Percentiles rank a stretch among this genome's conserved stretches.
These are phyloP conservation scores for Podaxis mareebaensis DNA, from an alignment of 768 basidiomycete genomes.

Conservation along the genomic window DNA sequence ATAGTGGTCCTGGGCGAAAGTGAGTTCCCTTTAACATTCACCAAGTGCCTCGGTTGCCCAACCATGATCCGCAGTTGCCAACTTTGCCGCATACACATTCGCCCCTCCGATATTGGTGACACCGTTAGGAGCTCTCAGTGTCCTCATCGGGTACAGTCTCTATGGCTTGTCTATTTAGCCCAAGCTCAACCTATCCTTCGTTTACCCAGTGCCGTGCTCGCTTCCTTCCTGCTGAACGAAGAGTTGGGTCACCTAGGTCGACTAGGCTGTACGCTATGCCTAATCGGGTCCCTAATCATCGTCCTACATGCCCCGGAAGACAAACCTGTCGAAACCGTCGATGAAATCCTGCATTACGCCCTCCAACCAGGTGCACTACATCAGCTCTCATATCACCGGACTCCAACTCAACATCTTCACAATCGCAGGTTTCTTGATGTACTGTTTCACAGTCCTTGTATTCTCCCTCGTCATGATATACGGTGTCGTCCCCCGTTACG, in stretches of 20 bases:
- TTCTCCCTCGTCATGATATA: slow-evolving; percentile 89
- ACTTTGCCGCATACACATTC: slow-evolving; percentile 97
- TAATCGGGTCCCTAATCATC: slow-evolving; percentile 90
- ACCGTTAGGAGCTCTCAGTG: slow-evolving; percentile 94
- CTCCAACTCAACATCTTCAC: not conserved
- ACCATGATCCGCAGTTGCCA: slow-evolving; percentile 53
- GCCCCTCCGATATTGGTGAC: slow-evolving; percentile 99
- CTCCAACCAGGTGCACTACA: slow-evolving; percentile 78
- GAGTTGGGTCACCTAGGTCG: slow-evolving; percentile 92
- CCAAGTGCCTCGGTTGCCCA: slow-evolving; percentile 1
- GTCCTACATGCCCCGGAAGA: slow-evolving; percentile 97
- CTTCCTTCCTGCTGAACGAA: slow-evolving; percentile 91
- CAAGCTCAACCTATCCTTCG: slow-evolving; percentile 4
- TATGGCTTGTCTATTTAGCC: slow-evolving; percentile 4
- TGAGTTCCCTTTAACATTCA: slow-evolving; percentile 30
- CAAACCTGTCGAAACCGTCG: slow-evolving; percentile 89
- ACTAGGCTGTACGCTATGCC: slow-evolving; percentile 79
- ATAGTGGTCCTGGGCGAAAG: slow-evolving; percentile 93
- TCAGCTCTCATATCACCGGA: not conserved
- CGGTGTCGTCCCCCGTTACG: slow-evolving; percentile 79
- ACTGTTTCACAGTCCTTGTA: slow-evolving; percentile 82
- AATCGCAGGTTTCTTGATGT: slow-evolving; percentile 79
- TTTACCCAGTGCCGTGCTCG: slow-evolving; percentile 79
- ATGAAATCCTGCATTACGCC: slow-evolving; percentile 91
- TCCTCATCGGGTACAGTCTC: slow-evolving; percentile 83